Conservation (phyloP, 192 early-diverging fungal species). For the Phycomyces blakesleeanus region DNA sequence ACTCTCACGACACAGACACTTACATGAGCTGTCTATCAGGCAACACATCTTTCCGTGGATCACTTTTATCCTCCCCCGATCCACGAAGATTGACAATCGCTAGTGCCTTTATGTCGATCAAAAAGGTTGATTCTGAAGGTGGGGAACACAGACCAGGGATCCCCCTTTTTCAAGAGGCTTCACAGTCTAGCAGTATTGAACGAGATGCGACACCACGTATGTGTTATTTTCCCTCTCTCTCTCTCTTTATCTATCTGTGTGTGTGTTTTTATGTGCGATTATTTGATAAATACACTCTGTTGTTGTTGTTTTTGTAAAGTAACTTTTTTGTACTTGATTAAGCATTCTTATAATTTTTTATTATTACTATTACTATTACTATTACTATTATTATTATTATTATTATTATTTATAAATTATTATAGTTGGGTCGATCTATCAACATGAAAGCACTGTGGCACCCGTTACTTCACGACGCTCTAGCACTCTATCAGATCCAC, state of each 20-base stretch:
- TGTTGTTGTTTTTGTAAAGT: no score
- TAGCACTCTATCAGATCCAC: not conserved
- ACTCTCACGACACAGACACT: not conserved
- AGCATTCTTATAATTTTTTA: no score
- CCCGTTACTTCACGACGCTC: not conserved
- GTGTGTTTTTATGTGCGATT: no score
- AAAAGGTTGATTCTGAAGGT: not conserved
- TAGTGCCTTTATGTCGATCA: conserved; percentile 3
- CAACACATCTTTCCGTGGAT: not conserved
- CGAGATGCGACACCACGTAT: conserved; percentile 3
- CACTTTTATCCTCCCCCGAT: not conserved
- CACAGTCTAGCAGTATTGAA: not conserved
- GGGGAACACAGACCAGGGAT: not conserved
- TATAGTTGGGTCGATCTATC: not conserved
- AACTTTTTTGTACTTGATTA: no score
- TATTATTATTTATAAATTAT: no score
- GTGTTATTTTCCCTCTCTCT: not conserved
- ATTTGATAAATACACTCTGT: no score
- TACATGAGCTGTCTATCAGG: not conserved
- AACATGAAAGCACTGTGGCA: not conserved
- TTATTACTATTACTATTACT: no score
- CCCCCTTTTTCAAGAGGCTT: not conserved
- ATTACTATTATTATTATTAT: no score
- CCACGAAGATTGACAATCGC: conserved; percentile 8
- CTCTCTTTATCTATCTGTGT: not conserved